Conservation (phyloP, 2,329 filamentous ascomycete genomes). For the Paraconiothyrium sp. region DNA sequence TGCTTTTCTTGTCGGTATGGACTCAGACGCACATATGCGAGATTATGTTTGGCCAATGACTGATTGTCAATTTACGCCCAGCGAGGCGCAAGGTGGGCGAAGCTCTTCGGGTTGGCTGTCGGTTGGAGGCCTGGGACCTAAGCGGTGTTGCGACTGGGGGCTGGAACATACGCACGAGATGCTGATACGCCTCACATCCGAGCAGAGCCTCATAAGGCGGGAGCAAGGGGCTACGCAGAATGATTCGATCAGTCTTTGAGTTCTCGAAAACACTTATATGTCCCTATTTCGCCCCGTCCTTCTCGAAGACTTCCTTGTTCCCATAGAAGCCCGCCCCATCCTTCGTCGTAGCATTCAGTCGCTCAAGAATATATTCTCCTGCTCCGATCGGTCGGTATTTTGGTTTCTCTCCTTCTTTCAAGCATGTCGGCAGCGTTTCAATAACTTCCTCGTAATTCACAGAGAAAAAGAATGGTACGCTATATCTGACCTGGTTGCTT, state of each 20-base stretch:
- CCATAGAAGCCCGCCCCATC: slow-evolving; percentile 41
- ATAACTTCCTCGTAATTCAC: slow-evolving; percentile 53
- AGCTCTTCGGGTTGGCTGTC: background rate
- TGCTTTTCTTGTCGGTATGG: background rate
- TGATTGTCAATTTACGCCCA: background rate
- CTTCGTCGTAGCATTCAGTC: slow-evolving; percentile 45
- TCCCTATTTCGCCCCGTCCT: slow-evolving; percentile 7
- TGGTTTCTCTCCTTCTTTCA: slow-evolving; percentile 42
- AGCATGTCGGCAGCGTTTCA: slow-evolving; percentile 51
- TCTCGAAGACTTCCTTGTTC: slow-evolving; percentile 25
- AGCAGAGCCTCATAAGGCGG: background rate
- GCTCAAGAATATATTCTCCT: slow-evolving; percentile 53
- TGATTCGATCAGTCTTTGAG: too few species aligned
- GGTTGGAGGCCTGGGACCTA: slow-evolving; percentile 3
- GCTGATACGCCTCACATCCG: background rate
- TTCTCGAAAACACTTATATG: too few species aligned
- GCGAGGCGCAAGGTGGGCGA: background rate
- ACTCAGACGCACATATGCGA: background rate
- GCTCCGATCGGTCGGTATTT: slow-evolving; percentile 50
- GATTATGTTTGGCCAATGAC: background rate
- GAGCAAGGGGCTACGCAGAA: background rate
- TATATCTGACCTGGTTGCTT: slow-evolving; percentile 51
- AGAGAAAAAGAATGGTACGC: slow-evolving; percentile 60
- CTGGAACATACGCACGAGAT: background rate
- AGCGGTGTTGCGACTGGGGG: slow-evolving; percentile 2